Conservation (phyloP, 805 yeast genomes). For the Kodamaea sagamina region DNA sequence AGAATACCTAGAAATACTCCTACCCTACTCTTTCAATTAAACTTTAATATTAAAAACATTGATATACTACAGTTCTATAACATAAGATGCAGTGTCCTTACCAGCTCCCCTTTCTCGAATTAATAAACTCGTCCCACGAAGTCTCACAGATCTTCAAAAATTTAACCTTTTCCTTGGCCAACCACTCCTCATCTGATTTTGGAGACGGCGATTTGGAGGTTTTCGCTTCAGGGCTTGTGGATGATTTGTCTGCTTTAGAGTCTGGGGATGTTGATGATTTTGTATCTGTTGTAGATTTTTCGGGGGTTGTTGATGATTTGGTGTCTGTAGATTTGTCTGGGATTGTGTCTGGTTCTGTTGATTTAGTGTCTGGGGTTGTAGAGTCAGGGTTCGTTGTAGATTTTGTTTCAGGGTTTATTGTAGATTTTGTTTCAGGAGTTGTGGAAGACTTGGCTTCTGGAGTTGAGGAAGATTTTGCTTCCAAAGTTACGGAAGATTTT, state of each 20-base stretch:
- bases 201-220: not conserved
- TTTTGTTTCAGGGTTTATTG: too few species aligned
- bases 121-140: constrained; percentile 44
- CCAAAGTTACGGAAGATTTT: not conserved
- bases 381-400: too few species aligned
- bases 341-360: too few species aligned
- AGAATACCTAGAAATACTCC: too few species aligned
- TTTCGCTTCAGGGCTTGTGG: not conserved
- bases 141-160: constrained; percentile 46
- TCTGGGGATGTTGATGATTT: not conserved
- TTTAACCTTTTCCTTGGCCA: constrained; percentile 35
- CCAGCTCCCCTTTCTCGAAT: constrained; percentile 10
- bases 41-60: constrained; percentile 2
- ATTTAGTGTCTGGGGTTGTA: too few species aligned
- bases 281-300: not conserved
- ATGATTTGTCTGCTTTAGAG: not conserved
- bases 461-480: not conserved
- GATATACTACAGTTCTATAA: constrained; percentile 3
- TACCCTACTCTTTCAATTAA: too few species aligned
- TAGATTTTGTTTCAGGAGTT: not conserved
- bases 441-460: not conserved
- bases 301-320: not conserved
- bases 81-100: constrained; percentile 1
- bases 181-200: constrained; percentile 13
- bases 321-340: too few species aligned